Conservation (phyloP, 192 early-diverging fungal genomes). For the Diversispora eburnea region DNA sequence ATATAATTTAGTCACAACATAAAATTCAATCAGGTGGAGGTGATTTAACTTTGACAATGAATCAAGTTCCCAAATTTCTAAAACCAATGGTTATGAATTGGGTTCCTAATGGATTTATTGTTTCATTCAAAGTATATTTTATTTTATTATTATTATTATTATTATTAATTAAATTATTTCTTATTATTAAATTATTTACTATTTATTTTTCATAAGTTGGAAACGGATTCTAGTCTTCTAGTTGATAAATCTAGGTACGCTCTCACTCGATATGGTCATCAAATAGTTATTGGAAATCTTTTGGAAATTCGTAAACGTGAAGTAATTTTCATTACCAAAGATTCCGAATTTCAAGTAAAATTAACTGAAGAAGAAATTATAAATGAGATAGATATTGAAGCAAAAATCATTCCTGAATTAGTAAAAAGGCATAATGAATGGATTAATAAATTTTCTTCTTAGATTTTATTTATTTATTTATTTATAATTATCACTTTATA, state of each 20-base stretch:
- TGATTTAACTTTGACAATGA: conserved; percentile 78
- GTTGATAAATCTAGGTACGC: conserved; percentile 77
- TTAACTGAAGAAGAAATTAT: conserved; percentile 49
- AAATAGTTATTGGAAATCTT: conserved; percentile 96
- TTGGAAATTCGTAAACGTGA: conserved; percentile 81
- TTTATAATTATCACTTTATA: no score
- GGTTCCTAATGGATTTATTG: conserved; percentile 81
- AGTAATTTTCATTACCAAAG: conserved; percentile 64
- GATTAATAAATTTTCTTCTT: conserved; percentile 43
- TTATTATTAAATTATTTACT: not conserved
- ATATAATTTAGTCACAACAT: conserved; percentile 65
- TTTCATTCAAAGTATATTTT: conserved; percentile 87
- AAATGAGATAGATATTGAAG: conserved; percentile 82
- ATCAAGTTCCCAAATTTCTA: conserved; percentile 97
- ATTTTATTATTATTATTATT: not conserved
- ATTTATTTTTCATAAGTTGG: conserved; percentile 49
- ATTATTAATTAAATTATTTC: not conserved
- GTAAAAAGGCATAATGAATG: conserved; percentile 62
- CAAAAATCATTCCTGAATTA: conserved; percentile 67
- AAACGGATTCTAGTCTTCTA: conserved; percentile 84
- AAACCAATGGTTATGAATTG: conserved; percentile 90
- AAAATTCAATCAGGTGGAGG: conserved; percentile 95
- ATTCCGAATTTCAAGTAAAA: conserved; percentile 45
- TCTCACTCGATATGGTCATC: conserved; percentile 86
- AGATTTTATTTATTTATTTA: no score